Percentiles rank a stretch among this genome's conserved stretches.
phyloP scores from a whole-genome alignment of 2,329 filamentous ascomycete species.

The Clarireedia homoeocarpa region DNA sequence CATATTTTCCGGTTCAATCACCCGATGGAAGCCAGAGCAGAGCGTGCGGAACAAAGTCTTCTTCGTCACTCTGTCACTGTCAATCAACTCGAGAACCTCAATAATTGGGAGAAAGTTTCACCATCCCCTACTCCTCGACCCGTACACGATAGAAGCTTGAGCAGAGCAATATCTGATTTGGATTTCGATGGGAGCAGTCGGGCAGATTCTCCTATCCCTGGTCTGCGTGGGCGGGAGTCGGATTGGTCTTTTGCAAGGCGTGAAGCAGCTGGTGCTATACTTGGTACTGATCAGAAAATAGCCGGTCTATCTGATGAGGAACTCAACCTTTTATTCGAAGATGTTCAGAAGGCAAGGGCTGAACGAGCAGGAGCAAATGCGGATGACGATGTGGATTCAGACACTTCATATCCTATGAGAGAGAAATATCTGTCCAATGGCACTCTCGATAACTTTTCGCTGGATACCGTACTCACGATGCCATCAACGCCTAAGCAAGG shows the following conservation, averaged over 20 bases:
- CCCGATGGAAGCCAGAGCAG: conserved; percentile 88
- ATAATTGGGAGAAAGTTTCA: conserved; percentile 46
- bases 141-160: conserved; percentile 72
- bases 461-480: conserved; percentile 90
- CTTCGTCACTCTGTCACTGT: conserved; percentile 73
- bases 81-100: conserved; percentile 49
- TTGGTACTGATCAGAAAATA: conserved; percentile 88
- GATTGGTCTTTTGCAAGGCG: conserved; percentile 92
- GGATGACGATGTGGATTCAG: conserved; percentile 84
- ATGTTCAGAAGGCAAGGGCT: conserved; percentile 81
- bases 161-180: conserved; percentile 69
- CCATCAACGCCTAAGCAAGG: conserved; percentile 80
- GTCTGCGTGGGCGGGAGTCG: conserved; percentile 61
- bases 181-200: conserved; percentile 59
- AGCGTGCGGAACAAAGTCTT: conserved; percentile 80
- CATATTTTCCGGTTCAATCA: conserved; percentile 99
- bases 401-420: conserved; percentile 76
- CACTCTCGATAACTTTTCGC: conserved; percentile 89
- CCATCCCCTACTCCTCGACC: conserved; percentile 54
- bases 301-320: conserved; percentile 87
- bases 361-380: conserved; percentile 68
- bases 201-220: conserved; percentile 70
- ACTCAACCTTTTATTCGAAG: conserved; percentile 85
- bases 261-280: conserved; percentile 84
- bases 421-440: conserved; percentile 96